Conservation (phyloP, 2,329 filamentous ascomycete species). For the Monilinia vaccinii-corymbosi region DNA sequence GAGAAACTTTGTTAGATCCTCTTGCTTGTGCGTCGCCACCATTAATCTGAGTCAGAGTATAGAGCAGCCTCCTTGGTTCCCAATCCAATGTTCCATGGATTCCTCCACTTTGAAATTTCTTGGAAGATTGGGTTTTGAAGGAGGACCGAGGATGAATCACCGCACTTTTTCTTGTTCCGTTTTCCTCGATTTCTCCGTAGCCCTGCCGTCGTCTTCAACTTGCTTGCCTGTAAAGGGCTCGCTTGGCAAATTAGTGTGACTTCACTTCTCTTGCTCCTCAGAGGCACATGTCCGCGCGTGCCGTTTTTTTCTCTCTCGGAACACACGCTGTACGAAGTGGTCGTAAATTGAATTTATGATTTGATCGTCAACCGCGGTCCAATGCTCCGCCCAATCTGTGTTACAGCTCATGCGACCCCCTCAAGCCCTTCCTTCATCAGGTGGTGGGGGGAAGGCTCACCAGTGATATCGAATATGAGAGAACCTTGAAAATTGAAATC, state of each 20-base stretch:
- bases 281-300: conserved; percentile 12
- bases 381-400: conserved; percentile 14
- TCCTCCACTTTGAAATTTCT: neutral
- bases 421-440: conserved; percentile 10
- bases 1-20: neutral
- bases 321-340: conserved; percentile 9
- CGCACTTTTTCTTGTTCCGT: neutral
- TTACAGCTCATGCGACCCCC: conserved; percentile 19
- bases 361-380: conserved; percentile 20
- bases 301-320: conserved; percentile 11
- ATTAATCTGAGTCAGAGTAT: conserved; percentile 6
- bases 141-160: conserved; percentile 6
- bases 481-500: neutral
- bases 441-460: conserved; percentile 7
- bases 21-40: conserved; percentile 1
- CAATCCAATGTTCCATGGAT: conserved; percentile 1
- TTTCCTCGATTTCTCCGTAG: neutral
- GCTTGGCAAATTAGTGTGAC: conserved; percentile 9
- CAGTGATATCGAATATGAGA: conserved; percentile 1
- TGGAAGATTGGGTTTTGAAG: neutral
- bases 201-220: conserved; percentile 3
- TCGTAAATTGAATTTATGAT: conserved; percentile 11
- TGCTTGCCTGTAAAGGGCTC: conserved; percentile 2
- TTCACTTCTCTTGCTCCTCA: conserved; percentile 6
- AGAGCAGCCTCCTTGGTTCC: neutral